Conservation (phyloP, 1,284 basidiomycete genomes). For the Austroboletus novae-zelandiae region DNA sequence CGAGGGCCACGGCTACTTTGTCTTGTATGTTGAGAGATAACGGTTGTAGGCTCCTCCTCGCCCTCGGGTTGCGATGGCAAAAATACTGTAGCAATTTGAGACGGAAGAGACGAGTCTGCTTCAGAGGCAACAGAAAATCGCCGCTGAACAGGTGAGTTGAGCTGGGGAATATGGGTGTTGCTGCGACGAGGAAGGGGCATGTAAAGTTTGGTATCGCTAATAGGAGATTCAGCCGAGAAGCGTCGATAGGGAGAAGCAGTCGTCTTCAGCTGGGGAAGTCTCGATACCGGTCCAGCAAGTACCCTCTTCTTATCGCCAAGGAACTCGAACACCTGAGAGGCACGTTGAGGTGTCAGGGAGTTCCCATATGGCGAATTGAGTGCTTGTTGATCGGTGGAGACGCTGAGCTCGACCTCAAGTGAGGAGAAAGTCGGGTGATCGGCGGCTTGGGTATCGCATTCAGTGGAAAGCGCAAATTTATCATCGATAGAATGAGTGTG, state of each 20-base stretch:
- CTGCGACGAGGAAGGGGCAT: conserved; percentile 16
- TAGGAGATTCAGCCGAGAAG: conserved; percentile 28
- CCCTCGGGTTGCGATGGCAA: conserved; percentile 2
- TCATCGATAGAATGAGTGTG: conserved; percentile 33
- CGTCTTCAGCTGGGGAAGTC: conserved; percentile 30
- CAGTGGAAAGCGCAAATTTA: conserved; percentile 41
- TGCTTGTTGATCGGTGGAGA: conserved; percentile 36
- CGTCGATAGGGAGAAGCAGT: conserved; percentile 21
- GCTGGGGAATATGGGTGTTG: conserved; percentile 19
- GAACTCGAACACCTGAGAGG: conserved; percentile 69
- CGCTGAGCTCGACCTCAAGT: conserved; percentile 68
- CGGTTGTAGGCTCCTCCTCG: background rate
- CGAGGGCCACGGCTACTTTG: conserved; percentile 15
- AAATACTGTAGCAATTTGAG: conserved; percentile 3
- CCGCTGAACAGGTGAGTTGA: conserved; percentile 13
- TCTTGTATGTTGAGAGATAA: conserved; percentile 11
- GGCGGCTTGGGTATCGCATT: conserved; percentile 42
- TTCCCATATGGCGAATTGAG: conserved; percentile 30
- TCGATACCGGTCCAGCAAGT: conserved; percentile 35
- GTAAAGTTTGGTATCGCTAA: conserved; percentile 27
- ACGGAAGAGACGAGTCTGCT: conserved; percentile 4
- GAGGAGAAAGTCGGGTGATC: conserved; percentile 61
- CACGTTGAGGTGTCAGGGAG: conserved; percentile 55
- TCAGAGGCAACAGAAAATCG: conserved; percentile 17
- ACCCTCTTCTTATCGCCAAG: conserved; percentile 45